Conservation (phyloP, 345 rosid species). For the Noccaea bulbosa region DNA sequence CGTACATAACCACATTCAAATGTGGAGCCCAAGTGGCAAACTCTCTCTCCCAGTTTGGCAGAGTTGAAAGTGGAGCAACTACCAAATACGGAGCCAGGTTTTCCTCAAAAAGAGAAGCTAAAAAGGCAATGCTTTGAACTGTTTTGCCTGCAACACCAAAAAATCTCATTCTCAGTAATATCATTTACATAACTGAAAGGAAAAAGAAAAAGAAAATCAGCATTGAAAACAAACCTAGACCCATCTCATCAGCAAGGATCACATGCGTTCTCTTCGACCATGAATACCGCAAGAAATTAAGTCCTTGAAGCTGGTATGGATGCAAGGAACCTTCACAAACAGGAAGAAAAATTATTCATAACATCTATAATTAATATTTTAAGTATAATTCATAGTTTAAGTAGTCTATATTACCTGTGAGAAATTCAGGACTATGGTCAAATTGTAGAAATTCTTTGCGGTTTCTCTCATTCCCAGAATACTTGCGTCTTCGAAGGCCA, state of each 20-base stretch:
- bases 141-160: slow-evolving; percentile 71
- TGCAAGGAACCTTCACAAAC: slow-evolving; percentile 69
- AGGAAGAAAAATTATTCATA: slow-evolving; percentile 33
- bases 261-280: slow-evolving; percentile 89
- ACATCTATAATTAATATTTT: slow-evolving; percentile 1
- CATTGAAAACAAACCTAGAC: slow-evolving; percentile 63
- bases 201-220: neutral
- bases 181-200: neutral
- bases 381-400: neutral
- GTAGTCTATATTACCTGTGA: slow-evolving; percentile 61
- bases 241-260: slow-evolving; percentile 95
- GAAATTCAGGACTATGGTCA: slow-evolving; percentile 76
- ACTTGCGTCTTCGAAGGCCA: slow-evolving; percentile 53
- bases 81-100: slow-evolving; percentile 66
- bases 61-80: slow-evolving; percentile 91
- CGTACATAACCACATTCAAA: slow-evolving; percentile 95
- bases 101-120: slow-evolving; percentile 80
- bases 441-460: slow-evolving; percentile 61
- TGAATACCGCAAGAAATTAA: slow-evolving; percentile 80
- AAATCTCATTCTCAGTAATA: slow-evolving; percentile 17
- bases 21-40: slow-evolving; percentile 97
- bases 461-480: slow-evolving; percentile 52
- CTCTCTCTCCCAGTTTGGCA: slow-evolving; percentile 91
- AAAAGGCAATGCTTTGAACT: slow-evolving; percentile 88
- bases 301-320: slow-evolving; percentile 87